Evolutionary conservation across 2,329 filamentous ascomycete species (phyloP).

Genomic region (Aspergillus bombycis): DNA sequence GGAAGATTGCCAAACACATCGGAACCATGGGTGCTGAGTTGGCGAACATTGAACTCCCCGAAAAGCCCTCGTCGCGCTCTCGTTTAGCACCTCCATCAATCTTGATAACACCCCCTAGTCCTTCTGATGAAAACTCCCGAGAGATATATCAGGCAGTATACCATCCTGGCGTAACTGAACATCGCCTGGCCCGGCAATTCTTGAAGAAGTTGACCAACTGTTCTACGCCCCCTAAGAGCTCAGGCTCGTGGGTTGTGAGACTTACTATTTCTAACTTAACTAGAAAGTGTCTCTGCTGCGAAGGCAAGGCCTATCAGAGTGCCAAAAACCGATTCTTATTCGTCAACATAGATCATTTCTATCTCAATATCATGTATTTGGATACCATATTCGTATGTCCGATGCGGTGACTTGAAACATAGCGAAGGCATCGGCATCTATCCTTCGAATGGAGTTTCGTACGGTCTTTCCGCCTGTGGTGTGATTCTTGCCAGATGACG

Average conservation of each 20-base stretch:
- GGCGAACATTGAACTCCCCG: not conserved
- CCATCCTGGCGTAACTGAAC: not conserved
- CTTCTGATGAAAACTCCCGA: not conserved
- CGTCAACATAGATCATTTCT: not conserved
- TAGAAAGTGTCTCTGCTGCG: not conserved
- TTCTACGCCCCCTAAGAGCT: not conserved
- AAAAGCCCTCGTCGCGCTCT: not conserved
- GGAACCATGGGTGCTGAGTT: not conserved
- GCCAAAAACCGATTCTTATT: not conserved
- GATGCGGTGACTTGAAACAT: not conserved
- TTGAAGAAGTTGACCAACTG: not conserved
- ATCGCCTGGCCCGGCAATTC: not conserved
- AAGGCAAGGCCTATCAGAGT: not conserved
- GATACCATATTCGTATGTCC: not conserved
- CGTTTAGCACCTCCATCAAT: not conserved
- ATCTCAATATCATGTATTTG: not conserved
- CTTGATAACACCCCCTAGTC: not conserved
- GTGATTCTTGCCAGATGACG: slow-evolving; percentile 81
- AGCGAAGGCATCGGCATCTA: slow-evolving; percentile 9
- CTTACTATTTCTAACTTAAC: not conserved
- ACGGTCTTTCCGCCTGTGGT: slow-evolving; percentile 77
- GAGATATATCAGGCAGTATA: not conserved
- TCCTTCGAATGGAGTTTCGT: slow-evolving; percentile 65
- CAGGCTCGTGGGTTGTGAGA: not conserved
- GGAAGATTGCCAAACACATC: not conserved